These are phyloP conservation scores for Fusarium nygamai DNA, from an alignment of 2,329 filamentous ascomycete species.

Conservation along the genomic window DNA sequence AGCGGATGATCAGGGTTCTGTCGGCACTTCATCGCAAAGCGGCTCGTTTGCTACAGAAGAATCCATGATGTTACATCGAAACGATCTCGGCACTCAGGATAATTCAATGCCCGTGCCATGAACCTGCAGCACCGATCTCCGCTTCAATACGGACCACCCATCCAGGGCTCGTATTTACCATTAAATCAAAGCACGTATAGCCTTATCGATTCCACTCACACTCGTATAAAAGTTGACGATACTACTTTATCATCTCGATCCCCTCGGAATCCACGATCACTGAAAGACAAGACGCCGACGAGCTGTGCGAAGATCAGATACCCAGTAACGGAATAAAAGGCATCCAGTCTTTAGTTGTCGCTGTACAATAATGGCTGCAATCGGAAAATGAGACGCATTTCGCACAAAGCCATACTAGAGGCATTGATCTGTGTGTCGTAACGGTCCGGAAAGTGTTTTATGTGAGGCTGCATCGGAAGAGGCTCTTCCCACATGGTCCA, in stretches of 20 bases:
- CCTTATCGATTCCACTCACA: background rate
- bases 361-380: background rate
- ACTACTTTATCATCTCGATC: no score
- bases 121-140: background rate
- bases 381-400: no score
- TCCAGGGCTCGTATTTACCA: background rate
- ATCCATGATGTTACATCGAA: no score
- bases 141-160: background rate
- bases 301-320: background rate
- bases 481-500: background rate
- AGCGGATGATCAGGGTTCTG: background rate
- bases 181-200: background rate
- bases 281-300: background rate
- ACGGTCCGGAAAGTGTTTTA: accelerated
- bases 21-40: no score
- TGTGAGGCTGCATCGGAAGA: background rate
- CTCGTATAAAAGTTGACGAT: background rate
- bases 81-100: background rate
- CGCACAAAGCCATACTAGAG: no score
- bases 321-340: accelerated
- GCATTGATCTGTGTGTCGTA: no score
- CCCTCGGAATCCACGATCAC: accelerated
- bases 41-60: background rate
- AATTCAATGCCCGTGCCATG: background rate
- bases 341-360: accelerated